These are phyloP conservation scores for Teratosphaeria nubilosa DNA, from an alignment of 2,329 filamentous ascomycete species.

Conservation along the genomic window DNA sequence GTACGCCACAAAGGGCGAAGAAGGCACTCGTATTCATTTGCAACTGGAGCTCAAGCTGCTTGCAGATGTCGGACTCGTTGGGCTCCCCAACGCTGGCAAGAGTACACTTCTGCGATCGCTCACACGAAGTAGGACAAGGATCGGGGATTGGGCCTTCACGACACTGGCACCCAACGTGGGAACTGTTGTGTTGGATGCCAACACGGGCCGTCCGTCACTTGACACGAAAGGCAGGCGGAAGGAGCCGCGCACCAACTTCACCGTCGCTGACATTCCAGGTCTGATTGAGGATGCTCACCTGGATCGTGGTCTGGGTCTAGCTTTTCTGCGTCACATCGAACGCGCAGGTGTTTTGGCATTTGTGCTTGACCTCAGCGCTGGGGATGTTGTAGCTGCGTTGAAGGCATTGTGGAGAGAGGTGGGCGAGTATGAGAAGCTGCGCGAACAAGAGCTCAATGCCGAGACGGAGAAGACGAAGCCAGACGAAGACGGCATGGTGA, in stretches of 20 bases:
- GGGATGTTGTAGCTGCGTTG: conserved; percentile 68
- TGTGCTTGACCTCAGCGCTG: conserved; percentile 73
- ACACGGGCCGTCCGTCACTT: conserved; percentile 61
- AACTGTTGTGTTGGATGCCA: conserved; percentile 83
- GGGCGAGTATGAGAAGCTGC: conserved; percentile 71
- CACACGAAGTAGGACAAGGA: conserved; percentile 76
- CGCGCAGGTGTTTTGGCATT: conserved; percentile 88
- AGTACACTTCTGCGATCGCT: conserved; percentile 81
- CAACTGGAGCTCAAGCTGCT: conserved; percentile 90
- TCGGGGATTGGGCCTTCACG: conserved; percentile 95
- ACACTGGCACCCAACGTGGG: conserved; percentile 92
- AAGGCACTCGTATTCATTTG: conserved; percentile 65
- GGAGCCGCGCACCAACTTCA: conserved; percentile 65
- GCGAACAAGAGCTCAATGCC: conserved; percentile 59
- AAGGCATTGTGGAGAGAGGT: conserved; percentile 85
- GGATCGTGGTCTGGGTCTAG: conserved; percentile 80
- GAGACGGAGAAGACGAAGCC: conserved; percentile 48
- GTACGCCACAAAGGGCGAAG: conserved; percentile 79
- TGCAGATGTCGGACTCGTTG: conserved; percentile 88
- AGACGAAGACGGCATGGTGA: conserved; percentile 31
- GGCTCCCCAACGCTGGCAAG: conserved; percentile 92
- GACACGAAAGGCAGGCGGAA: conserved; percentile 38
- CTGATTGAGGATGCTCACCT: conserved; percentile 87
- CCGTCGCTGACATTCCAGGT: conserved; percentile 90
- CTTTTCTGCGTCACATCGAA: conserved; percentile 89